Evolutionary conservation across 768 basidiomycete genomes (phyloP), one percentile per base, ranked within the genome.

Genomic region (Nidularia pulvinata): DNA sequence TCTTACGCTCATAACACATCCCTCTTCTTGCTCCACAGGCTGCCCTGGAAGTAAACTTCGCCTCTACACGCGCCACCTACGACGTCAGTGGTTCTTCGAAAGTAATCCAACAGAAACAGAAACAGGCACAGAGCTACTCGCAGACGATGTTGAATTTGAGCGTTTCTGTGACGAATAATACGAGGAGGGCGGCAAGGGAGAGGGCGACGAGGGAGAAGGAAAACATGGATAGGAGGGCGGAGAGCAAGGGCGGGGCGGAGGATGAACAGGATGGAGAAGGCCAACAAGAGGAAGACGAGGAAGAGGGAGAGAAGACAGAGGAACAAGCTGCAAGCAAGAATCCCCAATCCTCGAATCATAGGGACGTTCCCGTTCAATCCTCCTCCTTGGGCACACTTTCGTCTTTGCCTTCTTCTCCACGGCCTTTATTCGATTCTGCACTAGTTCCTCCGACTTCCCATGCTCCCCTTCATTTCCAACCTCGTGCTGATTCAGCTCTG

Each of bases 31-130:
- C 25, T 32, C 13, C n/a, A 39, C 49, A 95, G 93, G 63, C 64
- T 7, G 81, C 84, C 0, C 74, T 96, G 10, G 91, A 95, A 62
- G 69, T 74, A 5, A 61, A 78, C 14, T 96, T 91, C 64, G 79
- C 85, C 1, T 78, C 86, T 0, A 75, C 84, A 0, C 75, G 92
- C n/a, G 86, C 90, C 0, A 91, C 89, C 0, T 97, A 79, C 59
- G 79, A 85, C 34, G 73, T 93, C 22, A 44, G 16, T 54, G 13
- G 62, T 61, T 0, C 68, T 70, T 46, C 55, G 53, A 30, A 57
- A 53, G n/a, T 35, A 32, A 36, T 9, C 22, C 14, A 33, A 34
- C 30, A n/a, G 14, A 49, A 11, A 42, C 11, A 19, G 5, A 42
- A 39, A 39, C 10, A 16, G 37, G 16, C 11, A 42, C 39, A 19